Base-by-base conservation (phyloP, 768 basidiomycete species). In the Suillus subaureus region DNA sequence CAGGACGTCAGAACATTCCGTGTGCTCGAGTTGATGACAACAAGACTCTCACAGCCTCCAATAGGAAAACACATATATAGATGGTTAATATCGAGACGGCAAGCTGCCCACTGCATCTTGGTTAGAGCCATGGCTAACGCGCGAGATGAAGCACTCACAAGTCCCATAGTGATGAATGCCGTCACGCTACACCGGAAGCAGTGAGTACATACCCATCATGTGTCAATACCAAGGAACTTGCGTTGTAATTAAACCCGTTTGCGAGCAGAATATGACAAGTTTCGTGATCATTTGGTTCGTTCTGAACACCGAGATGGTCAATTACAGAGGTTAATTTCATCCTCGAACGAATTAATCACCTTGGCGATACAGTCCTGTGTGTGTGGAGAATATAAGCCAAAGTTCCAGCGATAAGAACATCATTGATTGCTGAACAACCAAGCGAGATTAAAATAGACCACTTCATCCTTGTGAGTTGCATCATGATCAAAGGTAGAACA, bases 181-280 rank as follows among this genome's bases (percentile, higher is more conserved):
- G 62, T 62, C 21, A 75, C 39, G 40, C 74, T 77, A 15, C 6
- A 28, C 8, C 4, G 31, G 35, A 0, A 52, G 33, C 2, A 9
- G 42, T 69, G 2, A 74, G 13, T 1, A 23, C 0, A 40, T 7
- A 33, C 5, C 52, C 42, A 5, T 13, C 37, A 39, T 39, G 12
- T 33, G 26, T 31, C 7, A 61, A 45, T 61, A 15, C 2, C 61
- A 54, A 51, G 15, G 1, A n/a, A 56, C 54, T 63, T 54, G 65
- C 74, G 74, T 56, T 13, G 75, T 75, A 45, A 74, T 64, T 1
- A 72, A 35, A 6, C 74, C 74, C 68, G 75, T 75, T 28, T 75
- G 75, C 26, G 70, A 65, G 15, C 33, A 67, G 63, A 75, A 71
- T 2, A 11, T 70, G 62, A 37, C 47, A 0, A 75, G 52, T 26